A percentile compares a stretch with the other conserved stretches of the same genome.
Conservation (phyloP, 2,329 filamentous ascomycete genomes). For the Rhexocercosporidium sp. region DNA sequence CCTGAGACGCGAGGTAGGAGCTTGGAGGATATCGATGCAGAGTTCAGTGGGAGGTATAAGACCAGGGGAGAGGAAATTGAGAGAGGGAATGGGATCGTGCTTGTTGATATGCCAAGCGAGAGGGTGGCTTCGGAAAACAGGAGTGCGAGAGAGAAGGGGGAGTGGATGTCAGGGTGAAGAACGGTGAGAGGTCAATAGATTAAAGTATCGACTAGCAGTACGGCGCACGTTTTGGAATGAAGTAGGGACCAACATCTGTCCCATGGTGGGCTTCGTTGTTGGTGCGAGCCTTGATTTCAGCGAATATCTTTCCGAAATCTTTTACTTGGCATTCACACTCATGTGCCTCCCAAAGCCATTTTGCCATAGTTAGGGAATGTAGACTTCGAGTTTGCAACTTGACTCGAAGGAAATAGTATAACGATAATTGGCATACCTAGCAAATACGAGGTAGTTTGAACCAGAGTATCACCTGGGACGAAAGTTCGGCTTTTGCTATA, state of each 20-base stretch:
- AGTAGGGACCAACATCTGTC: neutral
- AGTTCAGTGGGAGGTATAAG: conserved; percentile 22
- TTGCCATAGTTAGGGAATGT: too few species aligned
- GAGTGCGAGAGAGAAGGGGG: neutral
- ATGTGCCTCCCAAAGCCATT: neutral
- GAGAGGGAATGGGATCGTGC: neutral
- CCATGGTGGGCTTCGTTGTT: neutral
- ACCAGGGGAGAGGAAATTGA: neutral
- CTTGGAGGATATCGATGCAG: conserved; percentile 35
- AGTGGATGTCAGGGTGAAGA: neutral
- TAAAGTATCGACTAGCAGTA: neutral
- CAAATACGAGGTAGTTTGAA: too few species aligned
- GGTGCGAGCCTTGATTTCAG: neutral
- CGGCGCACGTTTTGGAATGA: neutral
- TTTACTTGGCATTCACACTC: neutral
- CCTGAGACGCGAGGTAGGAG: conserved; percentile 40
- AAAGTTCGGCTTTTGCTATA: too few species aligned
- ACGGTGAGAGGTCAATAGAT: neutral
- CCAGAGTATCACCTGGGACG: too few species aligned
- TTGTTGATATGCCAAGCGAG: neutral
- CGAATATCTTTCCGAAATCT: neutral
- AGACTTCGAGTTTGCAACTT: too few species aligned
- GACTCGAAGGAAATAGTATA: too few species aligned
- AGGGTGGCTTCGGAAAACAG: too few species aligned
- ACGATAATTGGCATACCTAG: too few species aligned